Base-by-base conservation (phyloP, 805 yeast species). In the Wickerhamiella brachini region DNA sequence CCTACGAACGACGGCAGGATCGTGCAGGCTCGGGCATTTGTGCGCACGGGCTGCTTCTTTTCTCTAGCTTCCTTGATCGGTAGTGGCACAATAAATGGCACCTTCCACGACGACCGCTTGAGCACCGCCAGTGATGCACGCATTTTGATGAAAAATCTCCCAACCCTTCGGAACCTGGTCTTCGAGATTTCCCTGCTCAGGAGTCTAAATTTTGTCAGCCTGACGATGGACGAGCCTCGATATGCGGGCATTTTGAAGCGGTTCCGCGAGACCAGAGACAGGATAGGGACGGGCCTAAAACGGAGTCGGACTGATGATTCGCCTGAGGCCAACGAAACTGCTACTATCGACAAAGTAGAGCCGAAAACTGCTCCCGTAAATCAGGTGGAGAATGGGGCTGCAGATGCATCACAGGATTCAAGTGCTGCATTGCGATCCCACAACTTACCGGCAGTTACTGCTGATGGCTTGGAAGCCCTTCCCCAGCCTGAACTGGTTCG, bases 1-100 rank as follows among this genome's bases (percentile, higher is more conserved):
- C 98, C 98, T 34, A 93, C 95, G 68, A 93, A 90, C 65, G 87
- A 95, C 20, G 98, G 98, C 48, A 93, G 71, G 50, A 93, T 85
- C 18, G 97, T 93, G 64, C 97, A 93, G 37, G 90, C 72, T 65
- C 98, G 78, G 44, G 97, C 96, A 60, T 88, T 86, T n/a, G 98
- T 93, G 70, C 96, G 77, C 54, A 93, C 85, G 3, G 97, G 95
- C 1, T 85, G 76, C 18, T 85, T 85, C 50, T 81, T 81, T 56
- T 79, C 78, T 54, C 81, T 70, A 31, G 97, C 97, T 58, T 86
- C 82, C 39, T 83, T 82, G 43, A 93, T 76, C n/a, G 97, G 97
- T 37, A 93, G 75, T 4, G 97, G 96, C 21, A 90, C 97, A 54
- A 93, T 83, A 61, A 82, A 83, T 2, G 98, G 98, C 34, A 97